Percentiles rank a stretch among this genome's conserved stretches.
Conservation (phyloP, 371 early-diverging fungal genomes). For the Apophysomyces sp. region DNA sequence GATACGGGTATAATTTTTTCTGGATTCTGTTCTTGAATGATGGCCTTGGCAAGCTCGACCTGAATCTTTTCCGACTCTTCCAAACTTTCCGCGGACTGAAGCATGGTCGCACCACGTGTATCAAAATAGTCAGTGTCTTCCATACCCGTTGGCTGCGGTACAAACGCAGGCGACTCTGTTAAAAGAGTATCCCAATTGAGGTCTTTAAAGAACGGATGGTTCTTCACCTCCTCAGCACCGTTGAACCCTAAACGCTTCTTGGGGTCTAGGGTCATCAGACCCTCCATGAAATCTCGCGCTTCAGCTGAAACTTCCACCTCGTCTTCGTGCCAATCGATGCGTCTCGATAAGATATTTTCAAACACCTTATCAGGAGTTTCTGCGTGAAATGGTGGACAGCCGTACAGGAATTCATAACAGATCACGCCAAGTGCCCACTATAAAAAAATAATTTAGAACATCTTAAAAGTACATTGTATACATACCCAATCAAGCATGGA, state of each 20-base stretch:
- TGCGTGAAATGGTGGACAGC: constrained; percentile 90
- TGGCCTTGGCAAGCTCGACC: constrained; percentile 37
- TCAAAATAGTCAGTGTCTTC: constrained; percentile 97
- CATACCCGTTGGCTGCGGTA: constrained; percentile 73
- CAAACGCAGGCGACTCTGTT: constrained; percentile 74
- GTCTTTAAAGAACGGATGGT: constrained; percentile 64
- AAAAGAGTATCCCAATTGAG: constrained; percentile 74
- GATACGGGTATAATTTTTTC: constrained; percentile 10
- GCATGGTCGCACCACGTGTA: constrained; percentile 72
- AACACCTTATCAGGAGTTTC: constrained; percentile 81
- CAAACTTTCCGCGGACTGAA: constrained; percentile 16
- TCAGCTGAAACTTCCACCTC: constrained; percentile 75
- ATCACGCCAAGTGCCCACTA: constrained; percentile 92
- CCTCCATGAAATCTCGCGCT: constrained; percentile 86
- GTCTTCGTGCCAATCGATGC: constrained; percentile 72
- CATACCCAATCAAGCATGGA: constrained; percentile 88
- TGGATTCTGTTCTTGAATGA: constrained; percentile 46
- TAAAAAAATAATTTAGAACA: neutral
- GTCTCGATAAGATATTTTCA: constrained; percentile 79
- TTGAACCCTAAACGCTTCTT: constrained; percentile 72
- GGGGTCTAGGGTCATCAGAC: constrained; percentile 75
- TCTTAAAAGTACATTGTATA: neutral
- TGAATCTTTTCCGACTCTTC: constrained; percentile 23
- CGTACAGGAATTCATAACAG: constrained; percentile 88
- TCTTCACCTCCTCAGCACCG: constrained; percentile 66